Conservation (phyloP, 108 stramenopile species). For the Mayamaea pseudoterrestris region DNA sequence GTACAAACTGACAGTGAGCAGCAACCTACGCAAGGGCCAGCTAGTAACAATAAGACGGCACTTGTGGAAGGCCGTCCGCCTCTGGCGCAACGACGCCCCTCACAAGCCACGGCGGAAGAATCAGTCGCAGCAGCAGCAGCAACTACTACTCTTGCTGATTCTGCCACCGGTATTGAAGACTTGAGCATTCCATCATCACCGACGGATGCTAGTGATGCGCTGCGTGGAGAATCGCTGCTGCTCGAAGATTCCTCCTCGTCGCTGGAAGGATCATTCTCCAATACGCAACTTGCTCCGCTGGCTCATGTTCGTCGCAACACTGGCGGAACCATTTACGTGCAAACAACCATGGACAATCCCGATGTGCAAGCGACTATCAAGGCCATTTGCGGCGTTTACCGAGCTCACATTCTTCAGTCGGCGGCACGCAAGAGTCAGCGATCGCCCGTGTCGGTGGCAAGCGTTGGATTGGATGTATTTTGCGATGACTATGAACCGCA, state of each 20-base stretch:
- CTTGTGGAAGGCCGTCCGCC: slow-evolving; percentile 10
- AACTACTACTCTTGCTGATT: slow-evolving; percentile 1
- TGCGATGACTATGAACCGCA: slow-evolving; percentile 26
- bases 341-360: slow-evolving; percentile 78
- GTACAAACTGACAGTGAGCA: background rate
- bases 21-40: background rate
- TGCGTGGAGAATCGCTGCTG: background rate
- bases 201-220: background rate
- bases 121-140: background rate
- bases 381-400: slow-evolving; percentile 85
- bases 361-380: slow-evolving; percentile 89
- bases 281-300: background rate
- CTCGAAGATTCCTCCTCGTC: background rate
- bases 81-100: slow-evolving; percentile 2
- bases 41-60: background rate
- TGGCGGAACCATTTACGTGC: slow-evolving; percentile 27
- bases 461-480: no score
- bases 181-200: background rate
- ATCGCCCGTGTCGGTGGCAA: no score
- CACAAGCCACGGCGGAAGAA: background rate
- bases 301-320: background rate
- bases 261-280: background rate
- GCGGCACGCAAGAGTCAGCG: no score
- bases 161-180: slow-evolving; percentile 7
- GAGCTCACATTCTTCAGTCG: slow-evolving; percentile 70